phyloP scores from a whole-genome alignment of 148 eudicot species.

The Vaccinium corymbosum region DNA sequence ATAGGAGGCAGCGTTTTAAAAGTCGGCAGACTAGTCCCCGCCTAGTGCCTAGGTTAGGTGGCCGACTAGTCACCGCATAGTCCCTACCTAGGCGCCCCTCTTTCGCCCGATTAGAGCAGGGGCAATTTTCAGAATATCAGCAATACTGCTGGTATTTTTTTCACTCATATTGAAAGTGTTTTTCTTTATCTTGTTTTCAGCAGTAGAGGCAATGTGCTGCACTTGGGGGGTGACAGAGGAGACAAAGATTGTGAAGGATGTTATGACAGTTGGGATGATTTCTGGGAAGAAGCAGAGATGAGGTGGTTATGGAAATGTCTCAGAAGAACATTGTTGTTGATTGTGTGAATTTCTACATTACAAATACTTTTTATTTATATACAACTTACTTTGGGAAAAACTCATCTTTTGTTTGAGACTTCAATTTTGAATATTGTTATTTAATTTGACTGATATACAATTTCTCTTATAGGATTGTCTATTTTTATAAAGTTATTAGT shows the following conservation, averaged over 20 bases:
- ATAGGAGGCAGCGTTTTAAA: not conserved
- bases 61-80: too few species aligned
- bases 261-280: not conserved
- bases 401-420: not conserved
- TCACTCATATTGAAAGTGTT: not conserved
- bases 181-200: not conserved
- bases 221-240: not conserved
- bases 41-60: too few species aligned
- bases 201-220: not conserved
- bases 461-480: not conserved
- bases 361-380: not conserved
- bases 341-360: constrained; percentile 1
- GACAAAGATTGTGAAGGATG: not conserved
- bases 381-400: not conserved
- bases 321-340: not conserved
- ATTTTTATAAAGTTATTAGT: not conserved
- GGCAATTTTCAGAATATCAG: too few species aligned
- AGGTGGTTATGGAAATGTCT: not conserved
- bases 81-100: too few species aligned
- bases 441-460: not conserved
- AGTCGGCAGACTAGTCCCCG: too few species aligned
- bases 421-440: not conserved
- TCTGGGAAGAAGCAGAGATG: not conserved
- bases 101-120: too few species aligned
- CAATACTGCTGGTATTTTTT: not conserved